A percentile compares a stretch with the other conserved stretches of the same genome.
These are phyloP conservation scores for Mycena epipterygia DNA, from an alignment of 768 basidiomycete genomes.

Conservation along the genomic window DNA sequence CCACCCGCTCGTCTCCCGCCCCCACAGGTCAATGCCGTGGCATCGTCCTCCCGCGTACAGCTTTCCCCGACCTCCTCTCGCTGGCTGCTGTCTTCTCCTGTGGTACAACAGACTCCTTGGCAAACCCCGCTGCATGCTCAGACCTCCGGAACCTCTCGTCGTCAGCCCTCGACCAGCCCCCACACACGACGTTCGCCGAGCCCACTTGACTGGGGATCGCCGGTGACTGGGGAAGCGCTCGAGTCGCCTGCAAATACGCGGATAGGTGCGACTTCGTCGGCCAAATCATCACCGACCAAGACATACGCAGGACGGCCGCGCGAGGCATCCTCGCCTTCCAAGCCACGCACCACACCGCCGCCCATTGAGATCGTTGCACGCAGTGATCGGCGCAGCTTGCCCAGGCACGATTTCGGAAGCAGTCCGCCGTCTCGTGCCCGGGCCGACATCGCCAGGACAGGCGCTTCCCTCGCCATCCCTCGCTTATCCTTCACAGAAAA, in stretches of 20 bases:
- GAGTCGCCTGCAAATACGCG: not conserved
- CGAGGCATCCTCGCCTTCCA: not conserved
- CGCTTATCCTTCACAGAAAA: not conserved
- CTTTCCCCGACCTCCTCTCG: constrained; percentile 13
- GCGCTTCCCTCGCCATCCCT: not conserved
- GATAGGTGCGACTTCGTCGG: not conserved
- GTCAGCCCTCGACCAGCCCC: not conserved
- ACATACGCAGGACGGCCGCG: not conserved
- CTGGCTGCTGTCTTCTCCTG: not conserved
- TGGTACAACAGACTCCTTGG: not conserved
- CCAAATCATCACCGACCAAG: not conserved
- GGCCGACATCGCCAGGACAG: not conserved
- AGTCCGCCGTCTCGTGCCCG: not conserved
- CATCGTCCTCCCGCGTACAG: constrained; percentile 44
- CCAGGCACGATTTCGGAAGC: not conserved
- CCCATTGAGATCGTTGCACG: not conserved
- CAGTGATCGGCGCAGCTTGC: not conserved
- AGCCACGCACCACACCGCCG: not conserved
- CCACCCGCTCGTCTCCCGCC: constrained; percentile 9
- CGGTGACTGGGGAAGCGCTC: not conserved
- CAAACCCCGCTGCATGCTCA: no score
- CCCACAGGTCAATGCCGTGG: constrained; percentile 44
- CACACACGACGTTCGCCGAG: constrained; percentile 15
- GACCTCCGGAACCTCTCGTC: no score
- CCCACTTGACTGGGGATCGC: constrained; percentile 34